A percentile compares a stretch with the other conserved stretches of the same genome.
phyloP scores from a whole-genome alignment of 441 rosid genomes.

The Croton laevigatus region DNA sequence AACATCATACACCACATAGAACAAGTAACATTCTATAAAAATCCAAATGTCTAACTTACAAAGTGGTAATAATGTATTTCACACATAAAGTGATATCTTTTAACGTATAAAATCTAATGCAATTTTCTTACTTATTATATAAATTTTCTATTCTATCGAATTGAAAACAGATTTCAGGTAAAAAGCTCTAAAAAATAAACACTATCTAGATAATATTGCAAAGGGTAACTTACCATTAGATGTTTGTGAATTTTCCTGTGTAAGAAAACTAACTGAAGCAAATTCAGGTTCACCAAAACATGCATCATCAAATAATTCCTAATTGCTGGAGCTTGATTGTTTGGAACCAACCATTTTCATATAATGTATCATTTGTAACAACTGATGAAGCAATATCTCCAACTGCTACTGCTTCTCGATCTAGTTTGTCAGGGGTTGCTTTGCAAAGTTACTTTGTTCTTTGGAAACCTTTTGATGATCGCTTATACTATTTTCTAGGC shows the following conservation, averaged over 20 bases:
- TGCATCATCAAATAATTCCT: conserved; percentile 6
- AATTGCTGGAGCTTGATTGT: conserved; percentile 3
- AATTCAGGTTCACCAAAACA: neutral
- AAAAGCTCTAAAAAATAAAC: neutral
- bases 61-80: neutral
- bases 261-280: neutral
- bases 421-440: no score
- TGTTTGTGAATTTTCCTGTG: neutral
- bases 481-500: conserved; percentile 2
- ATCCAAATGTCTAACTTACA: no score
- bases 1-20: no score
- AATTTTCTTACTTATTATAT: neutral
- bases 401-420: no score
- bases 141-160: neutral
- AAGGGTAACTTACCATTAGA: conserved; percentile 19
- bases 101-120: neutral
- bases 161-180: neutral
- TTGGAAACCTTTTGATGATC: no score
- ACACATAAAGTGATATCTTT: neutral
- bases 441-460: no score
- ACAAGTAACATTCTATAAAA: no score
- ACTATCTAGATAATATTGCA: neutral
- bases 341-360: neutral
- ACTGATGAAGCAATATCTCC: conserved; percentile 9
- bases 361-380: no score